phyloP scores from a whole-genome alignment of 1,284 basidiomycete genomes.

The Sporisorium graminicola region DNA sequence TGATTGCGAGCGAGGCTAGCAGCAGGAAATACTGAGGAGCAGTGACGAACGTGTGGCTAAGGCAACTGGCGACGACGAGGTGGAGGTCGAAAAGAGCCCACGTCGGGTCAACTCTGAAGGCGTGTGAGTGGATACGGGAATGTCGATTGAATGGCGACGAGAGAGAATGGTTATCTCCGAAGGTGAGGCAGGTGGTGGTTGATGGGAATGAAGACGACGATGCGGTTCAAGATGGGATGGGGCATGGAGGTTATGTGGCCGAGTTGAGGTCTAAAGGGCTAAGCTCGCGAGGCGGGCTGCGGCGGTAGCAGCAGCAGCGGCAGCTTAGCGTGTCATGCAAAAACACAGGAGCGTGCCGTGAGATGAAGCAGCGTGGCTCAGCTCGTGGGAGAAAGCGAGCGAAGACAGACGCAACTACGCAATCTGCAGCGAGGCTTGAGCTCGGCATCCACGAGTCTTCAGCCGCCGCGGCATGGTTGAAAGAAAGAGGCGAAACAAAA shows the following conservation, averaged over 20 bases:
- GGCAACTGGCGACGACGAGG: neutral
- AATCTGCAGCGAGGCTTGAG: slow-evolving; percentile 3
- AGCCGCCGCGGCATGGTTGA: slow-evolving; percentile 3
- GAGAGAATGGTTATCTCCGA: slow-evolving; percentile 3
- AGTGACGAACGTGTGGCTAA: neutral
- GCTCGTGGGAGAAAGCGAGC: slow-evolving; percentile 25
- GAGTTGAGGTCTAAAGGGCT: neutral
- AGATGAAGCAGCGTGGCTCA: slow-evolving; percentile 37
- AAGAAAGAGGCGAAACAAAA: neutral
- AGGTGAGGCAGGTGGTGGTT: neutral
- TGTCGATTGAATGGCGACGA: neutral
- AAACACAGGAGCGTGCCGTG: slow-evolving; percentile 6
- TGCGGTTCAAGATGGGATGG: neutral
- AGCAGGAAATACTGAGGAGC: neutral
- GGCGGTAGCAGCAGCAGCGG: neutral
- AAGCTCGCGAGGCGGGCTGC: neutral
- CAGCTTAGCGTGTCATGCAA: neutral
- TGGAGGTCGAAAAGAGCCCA: slow-evolving; percentile 2
- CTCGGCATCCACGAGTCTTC: slow-evolving; percentile 18
- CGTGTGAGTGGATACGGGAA: neutral
- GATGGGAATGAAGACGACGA: slow-evolving; percentile 7
- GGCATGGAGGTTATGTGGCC: neutral
- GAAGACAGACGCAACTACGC: neutral
- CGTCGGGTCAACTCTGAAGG: neutral
- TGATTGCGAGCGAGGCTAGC: neutral